Evolutionary conservation across 2,329 filamentous ascomycete species (phyloP), one percentile per base, ranked within the genome.

Genomic region (Blumeriella jaapii): DNA sequence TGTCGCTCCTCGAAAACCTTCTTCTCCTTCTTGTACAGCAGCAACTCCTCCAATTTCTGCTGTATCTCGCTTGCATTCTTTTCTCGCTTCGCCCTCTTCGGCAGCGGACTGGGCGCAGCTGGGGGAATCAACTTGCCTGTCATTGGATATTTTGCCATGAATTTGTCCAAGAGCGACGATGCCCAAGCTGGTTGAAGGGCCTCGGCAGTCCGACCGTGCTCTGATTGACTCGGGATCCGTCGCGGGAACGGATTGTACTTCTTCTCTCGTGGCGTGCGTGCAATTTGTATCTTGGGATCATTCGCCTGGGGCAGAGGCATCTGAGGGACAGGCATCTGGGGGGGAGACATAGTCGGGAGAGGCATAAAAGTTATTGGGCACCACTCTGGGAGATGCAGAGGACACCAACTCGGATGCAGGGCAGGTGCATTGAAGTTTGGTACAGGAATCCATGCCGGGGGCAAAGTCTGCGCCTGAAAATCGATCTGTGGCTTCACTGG

Each of bases 81-180:
- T 15, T 29, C 31, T 24, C 19, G 15, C 6, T 29, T 38, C 14
- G 29, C 15, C 2, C 19, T 23, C 36, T 33, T 31, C 6, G 30
- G 29, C 6, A 32, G 25, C n/a, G 26, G 25, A 13, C 26, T 29
- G 13, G 25, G 25, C 4, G 25, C 25, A 4, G 22, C n/a, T 27
- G 25, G 22, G 12, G 22, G 22, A 24, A 24, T 24, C 13, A 15
- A 12, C 26, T 29, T 46, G 29, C 55, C 55, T 17, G 55, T 57
- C 33, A 49, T 34, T 20, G 55, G 55, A 41, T 54, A 56, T 19
- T 51, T 55, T 17, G 40, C 42, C 3, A 30, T 41, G 25, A 55
- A 55, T 5, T 42, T 40, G 13, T 47, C 38, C 23, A 56, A 29
- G 18, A 53, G 30, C 13, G 36, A 41, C 14, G 42, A 28, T n/a